Evolutionary conservation across 192 early-diverging fungal genomes (phyloP), one percentile per base, ranked within the genome.

Genomic region (Phycomyces blakesleeanus): DNA sequence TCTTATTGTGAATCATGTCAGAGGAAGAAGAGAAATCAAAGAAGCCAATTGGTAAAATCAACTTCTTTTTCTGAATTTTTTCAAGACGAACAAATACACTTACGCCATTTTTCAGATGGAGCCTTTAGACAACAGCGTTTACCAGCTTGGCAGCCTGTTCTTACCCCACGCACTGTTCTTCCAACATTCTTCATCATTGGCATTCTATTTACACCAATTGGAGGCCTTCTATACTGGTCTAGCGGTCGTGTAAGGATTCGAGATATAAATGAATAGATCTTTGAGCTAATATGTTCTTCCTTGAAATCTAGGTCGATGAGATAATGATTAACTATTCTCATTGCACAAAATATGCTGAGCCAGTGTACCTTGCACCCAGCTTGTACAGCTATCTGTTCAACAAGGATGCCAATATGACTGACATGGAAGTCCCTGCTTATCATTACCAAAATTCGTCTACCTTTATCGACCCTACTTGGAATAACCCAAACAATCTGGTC

Each of bases 41-140:
- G 44, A 18, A 47, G 15, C 18, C 12, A 47, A 47, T n/a, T 47
- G 18, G 18, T 47, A 47, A 18, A 14, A 41, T 14, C 40, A 10
- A 10, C 8, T 41, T 14, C 14, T 41, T 41, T 14, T 41, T 6
- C 40, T 41, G 40, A 41, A 14, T 41, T 6, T 41, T 41, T 10
- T 41, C 40, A 41, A 41, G 14, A 41, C 40, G 6, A 10, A 41
- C 40, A 41, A 41, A 41, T 41, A 41, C 40, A 10, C 40, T 41
- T 14, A n/a, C n/a, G n/a, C n/a, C n/a, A n/a, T n/a, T 18, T 56
- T 22, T 21, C 15, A 85, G 84, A 97, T 79, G 93, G 93, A 20
- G 90, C 93, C 27, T 96, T 97, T 75, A 92, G 92, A 79, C 96
- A 98, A 78, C 96, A 98, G 75, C 90, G 94, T 18, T 84, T 98